Evolutionary conservation across 495 filamentous ascomycete genomes (phyloP).

Genomic region (Penicillium steckii): DNA sequence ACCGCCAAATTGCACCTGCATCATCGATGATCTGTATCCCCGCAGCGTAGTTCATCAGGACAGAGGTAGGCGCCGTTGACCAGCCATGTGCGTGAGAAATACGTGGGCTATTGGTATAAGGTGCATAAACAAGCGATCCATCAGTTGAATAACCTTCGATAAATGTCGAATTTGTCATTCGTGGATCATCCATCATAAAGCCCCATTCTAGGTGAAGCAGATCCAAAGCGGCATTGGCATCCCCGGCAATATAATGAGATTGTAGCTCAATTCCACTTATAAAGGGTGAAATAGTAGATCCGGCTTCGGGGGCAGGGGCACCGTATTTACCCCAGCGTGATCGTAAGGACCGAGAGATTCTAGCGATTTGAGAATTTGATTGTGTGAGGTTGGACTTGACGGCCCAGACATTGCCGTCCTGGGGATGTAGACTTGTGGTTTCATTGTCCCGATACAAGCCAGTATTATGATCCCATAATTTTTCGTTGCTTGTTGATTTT

Average conservation of each 20-base stretch:
- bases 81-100: constrained; percentile 61
- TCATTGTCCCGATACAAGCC: too few relatives aligned
- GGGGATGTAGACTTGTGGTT: too few relatives aligned
- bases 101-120: constrained; percentile 51
- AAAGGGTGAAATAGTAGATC: constrained; percentile 56
- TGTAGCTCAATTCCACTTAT: constrained; percentile 56
- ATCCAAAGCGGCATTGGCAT: constrained; percentile 45
- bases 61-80: constrained; percentile 54
- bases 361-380: constrained; percentile 13
- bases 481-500: too few relatives aligned
- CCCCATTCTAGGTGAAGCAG: constrained; percentile 55
- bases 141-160: constrained; percentile 57
- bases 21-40: constrained; percentile 48
- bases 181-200: constrained; percentile 56
- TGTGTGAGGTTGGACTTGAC: constrained; percentile 38
- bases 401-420: constrained; percentile 49
- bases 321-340: constrained; percentile 53
- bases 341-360: constrained; percentile 42
- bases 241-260: constrained; percentile 46
- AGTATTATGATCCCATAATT: too few relatives aligned
- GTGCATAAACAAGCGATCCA: constrained; percentile 55
- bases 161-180: constrained; percentile 61
- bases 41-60: constrained; percentile 45
- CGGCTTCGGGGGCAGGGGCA: constrained; percentile 55
- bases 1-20: constrained; percentile 44